Evolutionary conservation across 495 filamentous ascomycete genomes (phyloP).

Genomic region (Hypomontagnella submonticulosa): DNA sequence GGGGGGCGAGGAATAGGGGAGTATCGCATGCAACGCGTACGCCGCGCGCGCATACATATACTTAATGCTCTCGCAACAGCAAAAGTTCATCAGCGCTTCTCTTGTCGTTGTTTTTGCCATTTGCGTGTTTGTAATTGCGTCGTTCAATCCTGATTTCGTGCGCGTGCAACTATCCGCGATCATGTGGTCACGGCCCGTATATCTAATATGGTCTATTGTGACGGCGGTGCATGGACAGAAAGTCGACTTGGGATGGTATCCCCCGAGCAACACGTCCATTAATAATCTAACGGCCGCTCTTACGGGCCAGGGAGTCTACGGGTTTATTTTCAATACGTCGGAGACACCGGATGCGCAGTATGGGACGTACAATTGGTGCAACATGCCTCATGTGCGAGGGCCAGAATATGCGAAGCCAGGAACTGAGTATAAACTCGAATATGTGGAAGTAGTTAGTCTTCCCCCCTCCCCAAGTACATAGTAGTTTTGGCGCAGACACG

Average conservation of each 20-base stretch:
- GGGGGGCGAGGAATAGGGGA: slow-evolving; percentile 3
- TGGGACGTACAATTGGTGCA: slow-evolving; percentile 76
- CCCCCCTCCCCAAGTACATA: not conserved
- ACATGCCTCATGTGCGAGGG: slow-evolving; percentile 77
- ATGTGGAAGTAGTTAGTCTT: slow-evolving; percentile 70
- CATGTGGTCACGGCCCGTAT: slow-evolving; percentile 24
- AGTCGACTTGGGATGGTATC: slow-evolving; percentile 66
- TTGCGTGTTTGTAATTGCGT: not conserved
- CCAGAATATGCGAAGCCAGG: slow-evolving; percentile 64
- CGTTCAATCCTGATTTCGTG: slow-evolving; percentile 12
- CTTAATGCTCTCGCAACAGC: slow-evolving; percentile 15
- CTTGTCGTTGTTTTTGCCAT: not conserved
- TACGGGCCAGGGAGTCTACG: slow-evolving; percentile 64
- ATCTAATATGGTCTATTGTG: slow-evolving; percentile 10
- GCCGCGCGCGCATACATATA: not conserved
- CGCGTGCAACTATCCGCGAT: not conserved
- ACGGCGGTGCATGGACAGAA: slow-evolving; percentile 14
- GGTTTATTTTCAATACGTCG: slow-evolving; percentile 72
- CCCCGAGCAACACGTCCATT: slow-evolving; percentile 65
- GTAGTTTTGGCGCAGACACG: not conserved
- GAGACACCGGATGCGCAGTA: slow-evolving; percentile 58
- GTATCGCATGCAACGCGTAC: not conserved
- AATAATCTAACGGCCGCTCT: slow-evolving; percentile 67
- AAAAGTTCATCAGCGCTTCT: not conserved
- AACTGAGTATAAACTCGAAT: slow-evolving; percentile 65